These are phyloP conservation scores for Phlebopus sp. DNA, from an alignment of 1,284 basidiomycete genomes.

Conservation along the genomic window DNA sequence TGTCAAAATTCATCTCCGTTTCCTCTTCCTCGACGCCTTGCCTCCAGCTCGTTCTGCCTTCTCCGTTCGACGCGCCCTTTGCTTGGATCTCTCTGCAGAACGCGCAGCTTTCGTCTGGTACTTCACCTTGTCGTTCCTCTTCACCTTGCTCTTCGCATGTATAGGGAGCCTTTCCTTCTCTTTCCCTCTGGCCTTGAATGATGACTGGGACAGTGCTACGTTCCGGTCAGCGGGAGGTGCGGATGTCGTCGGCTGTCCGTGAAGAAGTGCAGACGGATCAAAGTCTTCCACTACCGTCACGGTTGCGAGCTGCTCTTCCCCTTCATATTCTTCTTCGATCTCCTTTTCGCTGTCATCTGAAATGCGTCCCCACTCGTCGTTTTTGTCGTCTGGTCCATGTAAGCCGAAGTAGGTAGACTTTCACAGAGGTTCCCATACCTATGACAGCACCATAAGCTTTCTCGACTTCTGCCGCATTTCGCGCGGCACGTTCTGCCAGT, in stretches of 20 bases:
- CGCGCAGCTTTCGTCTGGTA: slow-evolving; percentile 67
- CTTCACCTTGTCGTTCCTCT: slow-evolving; percentile 35
- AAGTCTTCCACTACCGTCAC: slow-evolving; percentile 83
- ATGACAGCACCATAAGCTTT: slow-evolving; percentile 58
- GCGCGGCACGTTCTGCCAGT: slow-evolving; percentile 64
- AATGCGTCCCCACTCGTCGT: slow-evolving; percentile 38
- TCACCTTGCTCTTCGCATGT: slow-evolving; percentile 18
- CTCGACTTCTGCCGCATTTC: slow-evolving; percentile 72
- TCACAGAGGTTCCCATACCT: slow-evolving; percentile 33
- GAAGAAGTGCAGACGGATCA: slow-evolving; percentile 58
- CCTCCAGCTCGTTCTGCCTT: slow-evolving; percentile 68
- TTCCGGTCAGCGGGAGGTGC: neutral
- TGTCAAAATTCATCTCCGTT: slow-evolving; percentile 19
- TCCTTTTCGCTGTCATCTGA: slow-evolving; percentile 34
- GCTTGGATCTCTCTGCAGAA: slow-evolving; percentile 52
- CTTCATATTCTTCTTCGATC: slow-evolving; percentile 65
- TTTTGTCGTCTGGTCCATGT: slow-evolving; percentile 31
- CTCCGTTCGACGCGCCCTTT: slow-evolving; percentile 57
- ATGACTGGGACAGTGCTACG: neutral
- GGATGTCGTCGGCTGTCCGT: slow-evolving; percentile 36
- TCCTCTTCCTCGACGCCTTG: slow-evolving; percentile 43
- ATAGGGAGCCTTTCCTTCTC: slow-evolving; percentile 3
- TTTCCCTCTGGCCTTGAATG: slow-evolving; percentile 5
- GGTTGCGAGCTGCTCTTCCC: slow-evolving; percentile 74
- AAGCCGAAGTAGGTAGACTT: slow-evolving; percentile 6